Conservation (phyloP, 2,329 filamentous ascomycete genomes). For the Didymella sp. region DNA sequence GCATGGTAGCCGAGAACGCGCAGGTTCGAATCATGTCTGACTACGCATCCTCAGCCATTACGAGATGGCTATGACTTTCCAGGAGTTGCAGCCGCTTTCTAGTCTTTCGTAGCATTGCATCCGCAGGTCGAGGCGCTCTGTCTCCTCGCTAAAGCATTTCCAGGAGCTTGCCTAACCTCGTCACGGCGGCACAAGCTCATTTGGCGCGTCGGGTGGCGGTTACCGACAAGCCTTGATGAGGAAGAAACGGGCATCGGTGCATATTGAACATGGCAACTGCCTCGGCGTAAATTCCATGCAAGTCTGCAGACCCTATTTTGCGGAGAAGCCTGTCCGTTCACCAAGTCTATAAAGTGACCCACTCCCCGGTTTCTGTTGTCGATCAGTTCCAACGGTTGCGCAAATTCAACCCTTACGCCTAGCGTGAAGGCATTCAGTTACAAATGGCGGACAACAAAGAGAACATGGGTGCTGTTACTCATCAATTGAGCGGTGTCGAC, state of each 20-base stretch:
- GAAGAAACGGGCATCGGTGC: constrained; percentile 26
- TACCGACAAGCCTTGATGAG: constrained; percentile 16
- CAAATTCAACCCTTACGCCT: neutral
- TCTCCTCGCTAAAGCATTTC: neutral
- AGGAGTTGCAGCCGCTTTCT: constrained; percentile 26
- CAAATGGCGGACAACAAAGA: constrained; percentile 33
- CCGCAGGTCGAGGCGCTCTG: constrained; percentile 21
- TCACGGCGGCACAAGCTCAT: constrained; percentile 26
- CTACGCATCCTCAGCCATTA: neutral
- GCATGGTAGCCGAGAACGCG: constrained; percentile 3
- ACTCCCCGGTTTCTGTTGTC: constrained; percentile 22
- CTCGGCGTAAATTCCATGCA: constrained; percentile 26
- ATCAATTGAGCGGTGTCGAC: constrained; percentile 33
- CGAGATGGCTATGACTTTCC: constrained; percentile 18
- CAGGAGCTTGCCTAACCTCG: constrained; percentile 13
- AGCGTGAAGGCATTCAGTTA: neutral
- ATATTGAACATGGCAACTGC: constrained; percentile 20
- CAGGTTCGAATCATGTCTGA: constrained; percentile 20
- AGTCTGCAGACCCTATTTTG: constrained; percentile 20
- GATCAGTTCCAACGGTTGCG: constrained; percentile 15
- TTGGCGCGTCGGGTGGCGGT: constrained; percentile 32
- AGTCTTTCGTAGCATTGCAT: constrained; percentile 24
- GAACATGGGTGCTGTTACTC: constrained; percentile 30
- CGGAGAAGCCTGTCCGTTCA: constrained; percentile 32
- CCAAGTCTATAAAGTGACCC: constrained; percentile 33